Evolutionary conservation across 2,329 filamentous ascomycete species (phyloP), one percentile per base, ranked within the genome.

Genomic region (Exserohilum turcica): DNA sequence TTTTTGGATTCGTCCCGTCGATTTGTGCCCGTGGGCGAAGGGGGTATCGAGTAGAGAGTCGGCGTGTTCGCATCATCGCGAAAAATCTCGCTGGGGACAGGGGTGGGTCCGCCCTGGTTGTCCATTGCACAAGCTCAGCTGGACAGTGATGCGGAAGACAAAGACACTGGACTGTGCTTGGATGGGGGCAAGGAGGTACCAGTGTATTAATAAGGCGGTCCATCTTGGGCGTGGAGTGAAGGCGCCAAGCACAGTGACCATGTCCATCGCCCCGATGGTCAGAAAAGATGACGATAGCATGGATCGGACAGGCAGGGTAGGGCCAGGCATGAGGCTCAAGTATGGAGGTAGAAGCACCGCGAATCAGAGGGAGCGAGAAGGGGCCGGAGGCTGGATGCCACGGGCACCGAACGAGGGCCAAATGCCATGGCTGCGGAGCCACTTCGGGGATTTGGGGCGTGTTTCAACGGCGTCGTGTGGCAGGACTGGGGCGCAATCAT

Each of bases 251-350:
- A 13, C 9, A 13, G 28, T 29, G 29, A 35, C 13, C 15, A 37
- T 49, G 13, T 49, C 12, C 12, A 15, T 18, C 18, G 15, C 35
- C 16, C n/a, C 29, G 46, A 49, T 49, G 38, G 37, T 19, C 28
- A 43, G 5, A 27, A 32, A 33, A 7, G 19, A 39, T 43, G 19
- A 24, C 36, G 19, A 33, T 12, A 18, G 16, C 29, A 12, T 28
- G 18, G 37, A 49, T 49, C 46, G 46, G 38, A 35, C 32, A 42
- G 35, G 32, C 19, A 12, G n/a, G 27, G 19, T n/a, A 24, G 15
- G 21, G 27, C 24, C 19, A n/a, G 29, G 18, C 15, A 24, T 35
- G 24, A 49, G 27, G 36, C 46, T 49, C 24, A n/a, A 42, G 21
- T 27, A 15, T 15, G 9, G 27, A n/a, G 16, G n/a, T 29, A 12